phyloP scores from a whole-genome alignment of 2,329 filamentous ascomycete species.

The Ilyonectria robusta region DNA sequence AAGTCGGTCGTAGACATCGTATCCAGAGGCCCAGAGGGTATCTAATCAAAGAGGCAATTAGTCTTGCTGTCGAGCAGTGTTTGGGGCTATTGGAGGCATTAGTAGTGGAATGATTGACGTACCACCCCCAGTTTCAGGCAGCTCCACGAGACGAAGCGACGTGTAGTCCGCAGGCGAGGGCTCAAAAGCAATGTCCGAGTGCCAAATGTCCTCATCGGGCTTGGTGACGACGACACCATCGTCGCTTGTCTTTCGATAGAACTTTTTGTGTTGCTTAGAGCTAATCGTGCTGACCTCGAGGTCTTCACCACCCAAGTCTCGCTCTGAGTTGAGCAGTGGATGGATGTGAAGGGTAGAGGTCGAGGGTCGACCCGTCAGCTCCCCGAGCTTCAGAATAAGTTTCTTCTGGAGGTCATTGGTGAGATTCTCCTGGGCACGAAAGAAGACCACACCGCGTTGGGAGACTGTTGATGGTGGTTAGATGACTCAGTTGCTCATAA shows the following conservation, averaged over 20 bases:
- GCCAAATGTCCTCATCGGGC: constrained; percentile 58
- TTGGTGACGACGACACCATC: constrained; percentile 45
- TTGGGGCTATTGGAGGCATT: background rate
- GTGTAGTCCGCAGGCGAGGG: constrained; percentile 75
- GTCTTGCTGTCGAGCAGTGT: background rate
- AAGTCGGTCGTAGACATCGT: constrained; percentile 76
- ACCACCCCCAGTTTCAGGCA: constrained; percentile 69
- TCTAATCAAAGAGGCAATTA: constrained; percentile 50
- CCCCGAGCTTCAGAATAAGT: constrained; percentile 72
- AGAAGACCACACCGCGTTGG: constrained; percentile 78
- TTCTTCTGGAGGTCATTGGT: constrained; percentile 76
- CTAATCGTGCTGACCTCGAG: constrained; percentile 74
- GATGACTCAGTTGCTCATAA: background rate
- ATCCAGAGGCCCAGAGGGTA: constrained; percentile 78
- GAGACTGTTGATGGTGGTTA: constrained; percentile 64
- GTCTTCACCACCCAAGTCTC: constrained; percentile 68
- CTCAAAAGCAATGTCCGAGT: constrained; percentile 77
- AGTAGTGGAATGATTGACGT: constrained; percentile 38
- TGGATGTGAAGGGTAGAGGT: constrained; percentile 73
- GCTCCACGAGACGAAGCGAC: constrained; percentile 65
- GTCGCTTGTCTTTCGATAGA: constrained; percentile 57
- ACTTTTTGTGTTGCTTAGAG: constrained; percentile 67
- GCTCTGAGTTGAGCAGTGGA: constrained; percentile 67
- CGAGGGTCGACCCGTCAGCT: constrained; percentile 69
- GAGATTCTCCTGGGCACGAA: constrained; percentile 74